Evolutionary conservation across 1,284 basidiomycete species (phyloP), one percentile per base, ranked within the genome.

Genomic region (Ceratobasidium sp.): DNA sequence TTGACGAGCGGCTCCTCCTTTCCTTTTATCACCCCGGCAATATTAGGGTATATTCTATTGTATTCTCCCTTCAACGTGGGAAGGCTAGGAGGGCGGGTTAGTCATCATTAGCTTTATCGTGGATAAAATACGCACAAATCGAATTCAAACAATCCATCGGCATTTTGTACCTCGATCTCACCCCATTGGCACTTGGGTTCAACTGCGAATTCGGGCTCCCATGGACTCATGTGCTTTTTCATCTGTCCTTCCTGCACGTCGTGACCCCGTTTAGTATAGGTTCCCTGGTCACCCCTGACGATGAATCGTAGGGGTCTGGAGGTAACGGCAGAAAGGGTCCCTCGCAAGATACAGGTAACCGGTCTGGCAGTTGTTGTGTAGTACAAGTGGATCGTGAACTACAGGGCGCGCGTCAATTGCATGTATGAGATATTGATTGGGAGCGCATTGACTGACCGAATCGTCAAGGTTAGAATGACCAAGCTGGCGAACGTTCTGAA

Each of bases 221-320:
- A 39, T 13, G 60, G 60, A 39, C 41, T 66, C 50, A 66, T 33
- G 8, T 25, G 49, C 19, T 54, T 66, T 23, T 66, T 66, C 21
- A 66, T 30, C 39, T 66, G 60, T n/a, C 50, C 60, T 39, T 66
- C 60, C 27, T 66, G 60, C 27, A 66, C 60, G 23, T 66, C 60
- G 21, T 66, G 60, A 11, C 60, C 60, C n/a, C 39, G 60, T 36
- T 66, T 66, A 19, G 39, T 66, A 30, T 66, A 66, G 3, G 60
- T 66, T 7, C 60, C 60, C 33, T 30, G 41, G 21, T 66, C 60
- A 30, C 60, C 60, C 36, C 50, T 36, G 50, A 66, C 60, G 25
- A 66, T 66, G 27, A 66, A 66, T 46, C 60, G 49, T 9, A 66
- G 60, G 23, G 60, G 60, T 14, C 44, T 66, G 2, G 60, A 53